Percentiles rank a stretch among this genome's conserved stretches.
These are phyloP conservation scores for Pinus tabuliformis DNA, from an alignment of 75 land plant species.

Conservation along the genomic window DNA sequence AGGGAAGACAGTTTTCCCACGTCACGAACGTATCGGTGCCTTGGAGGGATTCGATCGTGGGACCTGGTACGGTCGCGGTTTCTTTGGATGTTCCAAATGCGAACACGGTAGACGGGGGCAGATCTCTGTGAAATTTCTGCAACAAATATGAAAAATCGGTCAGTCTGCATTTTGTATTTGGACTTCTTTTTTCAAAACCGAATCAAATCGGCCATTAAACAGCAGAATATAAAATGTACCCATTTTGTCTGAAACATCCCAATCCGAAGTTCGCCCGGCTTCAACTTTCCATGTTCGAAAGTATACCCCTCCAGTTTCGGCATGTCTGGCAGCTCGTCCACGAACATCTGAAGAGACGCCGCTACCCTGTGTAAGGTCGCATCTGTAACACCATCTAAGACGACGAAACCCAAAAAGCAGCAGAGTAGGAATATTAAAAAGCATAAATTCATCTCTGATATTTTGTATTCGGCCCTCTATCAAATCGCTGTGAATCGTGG, in stretches of 20 bases:
- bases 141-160: neutral
- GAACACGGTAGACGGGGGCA: conserved; percentile 25
- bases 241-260: conserved; percentile 71
- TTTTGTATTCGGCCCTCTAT: no score
- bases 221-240: conserved; percentile 20
- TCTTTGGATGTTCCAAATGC: conserved; percentile 15
- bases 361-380: neutral
- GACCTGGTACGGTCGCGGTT: conserved; percentile 32
- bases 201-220: no score
- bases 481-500: no score
- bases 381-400: no score
- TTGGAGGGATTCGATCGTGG: conserved; percentile 18
- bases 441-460: no score
- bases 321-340: conserved; percentile 64
- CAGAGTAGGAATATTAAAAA: no score
- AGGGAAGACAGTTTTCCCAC: conserved; percentile 55
- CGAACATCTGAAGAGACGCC: conserved; percentile 37
- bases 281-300: conserved; percentile 12
- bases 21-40: conserved; percentile 12
- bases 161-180: no score
- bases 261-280: conserved; percentile 39
- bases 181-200: no score
- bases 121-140: conserved; percentile 45
- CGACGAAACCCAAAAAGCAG: no score
- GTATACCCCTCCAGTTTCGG: conserved; percentile 36